These are phyloP conservation scores for Sugiyamaella qingdaonensis DNA, from an alignment of 805 yeast genomes.

Conservation along the genomic window DNA sequence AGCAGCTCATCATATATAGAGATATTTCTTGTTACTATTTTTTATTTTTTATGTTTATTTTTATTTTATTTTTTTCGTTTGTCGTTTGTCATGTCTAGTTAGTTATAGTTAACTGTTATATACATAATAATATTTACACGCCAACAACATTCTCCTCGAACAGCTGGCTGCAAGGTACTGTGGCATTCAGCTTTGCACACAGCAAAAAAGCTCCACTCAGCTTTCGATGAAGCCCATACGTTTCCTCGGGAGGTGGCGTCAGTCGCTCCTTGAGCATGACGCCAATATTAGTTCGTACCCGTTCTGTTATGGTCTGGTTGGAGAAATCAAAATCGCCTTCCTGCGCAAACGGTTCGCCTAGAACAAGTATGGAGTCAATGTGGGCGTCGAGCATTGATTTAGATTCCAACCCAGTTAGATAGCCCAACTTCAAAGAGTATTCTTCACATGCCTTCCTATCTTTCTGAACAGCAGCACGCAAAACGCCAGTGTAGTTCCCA, in stretches of 20 bases:
- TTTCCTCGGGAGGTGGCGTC: slow-evolving; percentile 97
- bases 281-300: slow-evolving; percentile 83
- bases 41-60: too few species aligned
- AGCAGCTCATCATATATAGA: too few species aligned
- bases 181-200: slow-evolving; percentile 80
- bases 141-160: slow-evolving; percentile 78
- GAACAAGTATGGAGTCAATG: slow-evolving; percentile 79
- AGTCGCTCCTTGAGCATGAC: slow-evolving; percentile 87
- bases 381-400: slow-evolving; percentile 88
- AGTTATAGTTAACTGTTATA: too few species aligned
- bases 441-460: slow-evolving; percentile 62
- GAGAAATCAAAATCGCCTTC: slow-evolving; percentile 64
- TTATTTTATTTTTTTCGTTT: too few species aligned
- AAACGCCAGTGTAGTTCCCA: slow-evolving; percentile 58
- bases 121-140: background rate
- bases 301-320: slow-evolving; percentile 86
- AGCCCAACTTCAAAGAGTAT: slow-evolving; percentile 73
- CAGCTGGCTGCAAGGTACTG: slow-evolving; percentile 72
- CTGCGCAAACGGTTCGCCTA: slow-evolving; percentile 83
- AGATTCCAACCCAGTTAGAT: slow-evolving; percentile 86
- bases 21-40: too few species aligned
- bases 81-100: too few species aligned
- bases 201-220: slow-evolving; percentile 89
- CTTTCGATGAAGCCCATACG: slow-evolving; percentile 93
- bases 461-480: slow-evolving; percentile 67